Evolutionary conservation across 495 filamentous ascomycete species (phyloP), one percentile per base, ranked within the genome.

Genomic region (Hypoxylon trugodes): DNA sequence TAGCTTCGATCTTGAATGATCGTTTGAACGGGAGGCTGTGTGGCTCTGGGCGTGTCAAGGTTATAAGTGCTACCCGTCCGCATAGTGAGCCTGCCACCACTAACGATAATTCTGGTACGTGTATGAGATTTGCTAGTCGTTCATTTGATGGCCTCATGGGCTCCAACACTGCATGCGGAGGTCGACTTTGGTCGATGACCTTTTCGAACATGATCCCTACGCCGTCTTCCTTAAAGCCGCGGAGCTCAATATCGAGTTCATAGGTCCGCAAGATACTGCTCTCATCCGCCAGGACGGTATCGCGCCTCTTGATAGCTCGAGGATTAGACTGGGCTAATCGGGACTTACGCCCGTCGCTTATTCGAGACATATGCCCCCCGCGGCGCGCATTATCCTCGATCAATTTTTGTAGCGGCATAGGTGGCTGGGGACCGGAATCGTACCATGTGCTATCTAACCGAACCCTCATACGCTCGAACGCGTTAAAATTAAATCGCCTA

Each of bases 51-150:
- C 77, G 74, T 2, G 90, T 94, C 22, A 94, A 77, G 0, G 88
- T 85, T 30, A 96, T 76, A 2, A 98, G 76, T 1, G 84, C 90
- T 7, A 88, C 91, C 7, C 89, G 84, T 12, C 95, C 95, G 47
- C 81, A 84, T 40, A 90, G 84, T 3, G 88, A 89, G 5, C 85
- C 93, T 0, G 88, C 82, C 6, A 93, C 76, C 3, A 96, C 84
- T 24, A 97, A 77, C 4, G 86, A 90, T 13, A 96, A 80, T 56
- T 95, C 90, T 0, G 90, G 90, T 21, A 97, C 84, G 51, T 90
- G 84, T 19, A 86, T 76, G 4, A 89, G 74, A 85, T 94, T 89
- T 75, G 89, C 91, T 21, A 96, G 78, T 3, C 94, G 88, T 67
- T 93, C 84, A 52, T 81, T 82, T 15, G 70, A 61, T 28, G 53